A percentile compares a stretch with the other conserved stretches of the same genome.
phyloP scores from a whole-genome alignment of 148 eudicot genomes.

The Dianthus caryophyllus region DNA sequence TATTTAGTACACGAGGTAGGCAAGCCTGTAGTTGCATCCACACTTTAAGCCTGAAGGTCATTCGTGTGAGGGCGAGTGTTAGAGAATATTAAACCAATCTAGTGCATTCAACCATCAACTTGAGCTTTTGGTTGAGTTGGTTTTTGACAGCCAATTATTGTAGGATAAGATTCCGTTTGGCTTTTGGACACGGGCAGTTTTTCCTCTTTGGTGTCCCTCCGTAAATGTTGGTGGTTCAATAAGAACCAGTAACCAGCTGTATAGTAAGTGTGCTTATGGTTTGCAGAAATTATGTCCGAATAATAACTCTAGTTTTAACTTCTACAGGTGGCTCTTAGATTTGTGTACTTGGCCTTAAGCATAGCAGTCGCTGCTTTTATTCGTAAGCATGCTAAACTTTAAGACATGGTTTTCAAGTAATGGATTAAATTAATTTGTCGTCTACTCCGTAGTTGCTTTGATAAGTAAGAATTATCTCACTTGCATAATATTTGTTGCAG shows the following conservation, averaged over 20 bases:
- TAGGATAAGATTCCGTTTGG: not conserved
- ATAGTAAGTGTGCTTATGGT: not conserved
- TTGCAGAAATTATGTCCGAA: slow-evolving; percentile 2
- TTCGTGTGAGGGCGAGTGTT: too few species aligned
- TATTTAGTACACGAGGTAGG: too few species aligned
- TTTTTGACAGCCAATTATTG: not conserved
- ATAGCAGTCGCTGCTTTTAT: slow-evolving; percentile 50
- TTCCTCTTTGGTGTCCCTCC: not conserved
- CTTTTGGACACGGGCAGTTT: not conserved
- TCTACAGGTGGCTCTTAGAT: slow-evolving; percentile 49
- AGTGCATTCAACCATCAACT: too few species aligned
- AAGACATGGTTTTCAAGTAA: not conserved
- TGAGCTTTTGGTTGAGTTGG: too few species aligned
- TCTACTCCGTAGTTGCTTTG: too few species aligned
- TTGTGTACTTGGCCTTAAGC: slow-evolving; percentile 55
- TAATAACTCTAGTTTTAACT: not conserved
- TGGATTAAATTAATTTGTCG: not conserved
- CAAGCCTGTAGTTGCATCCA: too few species aligned
- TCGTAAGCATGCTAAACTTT: slow-evolving; percentile 37
- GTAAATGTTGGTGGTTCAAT: not conserved
- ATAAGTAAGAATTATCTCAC: not conserved
- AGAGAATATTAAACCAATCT: too few species aligned
- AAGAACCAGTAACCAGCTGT: not conserved
- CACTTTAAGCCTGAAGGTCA: too few species aligned
- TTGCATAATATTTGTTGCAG: slow-evolving; percentile 19